Evolutionary conservation across 2,329 filamentous ascomycete genomes (phyloP).

Genomic region (Cercospora zeina): DNA sequence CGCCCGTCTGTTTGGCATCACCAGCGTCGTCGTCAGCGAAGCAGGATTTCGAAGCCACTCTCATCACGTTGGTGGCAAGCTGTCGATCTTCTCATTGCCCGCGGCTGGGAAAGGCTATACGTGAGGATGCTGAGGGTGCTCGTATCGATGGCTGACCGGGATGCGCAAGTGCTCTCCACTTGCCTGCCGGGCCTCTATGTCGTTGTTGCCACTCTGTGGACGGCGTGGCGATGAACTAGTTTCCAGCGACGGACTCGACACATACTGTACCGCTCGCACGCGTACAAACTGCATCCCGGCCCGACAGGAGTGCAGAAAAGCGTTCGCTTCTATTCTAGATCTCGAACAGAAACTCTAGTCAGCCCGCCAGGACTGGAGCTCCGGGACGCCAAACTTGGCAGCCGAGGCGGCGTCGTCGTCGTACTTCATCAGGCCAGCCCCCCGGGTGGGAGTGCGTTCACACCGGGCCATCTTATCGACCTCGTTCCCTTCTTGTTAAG

Average conservation of each 20-base stretch:
- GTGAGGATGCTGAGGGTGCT: constrained; percentile 5
- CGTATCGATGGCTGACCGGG: constrained; percentile 17
- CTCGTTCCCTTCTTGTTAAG: not conserved
- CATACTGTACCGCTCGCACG: not conserved
- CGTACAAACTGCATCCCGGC: not conserved
- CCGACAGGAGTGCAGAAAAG: not conserved
- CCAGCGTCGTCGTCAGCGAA: not conserved
- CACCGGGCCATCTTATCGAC: not conserved
- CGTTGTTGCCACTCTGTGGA: not conserved
- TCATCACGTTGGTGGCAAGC: constrained; percentile 1
- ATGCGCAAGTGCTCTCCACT: constrained; percentile 14
- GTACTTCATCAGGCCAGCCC: constrained; percentile 5
- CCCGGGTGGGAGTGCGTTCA: constrained; percentile 1
- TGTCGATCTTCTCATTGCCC: constrained; percentile 15
- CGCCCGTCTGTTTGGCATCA: not conserved
- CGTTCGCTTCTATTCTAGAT: not conserved
- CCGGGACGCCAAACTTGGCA: not conserved
- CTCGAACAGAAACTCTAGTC: not conserved
- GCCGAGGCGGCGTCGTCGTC: not conserved
- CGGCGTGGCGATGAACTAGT: not conserved
- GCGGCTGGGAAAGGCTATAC: constrained; percentile 4
- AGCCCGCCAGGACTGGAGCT: not conserved
- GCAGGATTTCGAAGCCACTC: constrained; percentile 1
- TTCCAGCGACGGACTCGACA: not conserved
- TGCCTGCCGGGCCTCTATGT: constrained; percentile 5